phyloP scores from a whole-genome alignment of 805 yeast genomes.

The Metschnikowia chrysomelidarum region DNA sequence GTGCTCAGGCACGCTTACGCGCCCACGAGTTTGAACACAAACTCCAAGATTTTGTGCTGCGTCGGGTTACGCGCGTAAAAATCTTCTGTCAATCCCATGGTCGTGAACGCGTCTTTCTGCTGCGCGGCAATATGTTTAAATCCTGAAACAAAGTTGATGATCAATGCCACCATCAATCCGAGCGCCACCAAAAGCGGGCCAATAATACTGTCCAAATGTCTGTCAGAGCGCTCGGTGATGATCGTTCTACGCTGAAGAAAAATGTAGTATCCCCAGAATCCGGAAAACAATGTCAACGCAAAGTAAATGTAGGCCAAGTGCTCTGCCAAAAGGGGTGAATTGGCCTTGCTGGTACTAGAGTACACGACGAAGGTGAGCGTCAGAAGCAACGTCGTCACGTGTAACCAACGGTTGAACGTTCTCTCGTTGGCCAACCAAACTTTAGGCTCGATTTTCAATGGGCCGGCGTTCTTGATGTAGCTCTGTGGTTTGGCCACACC shows the following conservation, averaged over 20 bases:
- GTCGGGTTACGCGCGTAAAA: conserved; percentile 32
- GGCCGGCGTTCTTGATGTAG: conserved; percentile 84
- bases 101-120: conserved; percentile 16
- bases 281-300: conserved; percentile 75
- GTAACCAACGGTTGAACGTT: conserved; percentile 94
- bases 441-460: conserved; percentile 92
- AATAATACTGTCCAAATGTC: conserved; percentile 82
- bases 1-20: too few relatives aligned
- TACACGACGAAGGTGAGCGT: conserved; percentile 83
- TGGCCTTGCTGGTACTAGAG: conserved; percentile 67
- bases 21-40: conserved; percentile 29
- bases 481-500: conserved; percentile 83
- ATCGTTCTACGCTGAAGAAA: conserved; percentile 68
- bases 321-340: conserved; percentile 62
- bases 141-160: conserved; percentile 71
- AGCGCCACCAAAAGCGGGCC: conserved; percentile 83
- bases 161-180: conserved; percentile 64
- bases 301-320: conserved; percentile 77
- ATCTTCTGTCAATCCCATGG: conserved; percentile 25
- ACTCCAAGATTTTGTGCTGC: conserved; percentile 36
- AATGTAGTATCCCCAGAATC: conserved; percentile 84
- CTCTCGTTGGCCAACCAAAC: conserved; percentile 99
- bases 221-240: conserved; percentile 79
- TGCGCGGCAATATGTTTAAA: conserved; percentile 29
- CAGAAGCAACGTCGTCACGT: conserved; percentile 79